Evolutionary conservation across 345 rosid species (phyloP).

Genomic region (Ceriops decandra): DNA sequence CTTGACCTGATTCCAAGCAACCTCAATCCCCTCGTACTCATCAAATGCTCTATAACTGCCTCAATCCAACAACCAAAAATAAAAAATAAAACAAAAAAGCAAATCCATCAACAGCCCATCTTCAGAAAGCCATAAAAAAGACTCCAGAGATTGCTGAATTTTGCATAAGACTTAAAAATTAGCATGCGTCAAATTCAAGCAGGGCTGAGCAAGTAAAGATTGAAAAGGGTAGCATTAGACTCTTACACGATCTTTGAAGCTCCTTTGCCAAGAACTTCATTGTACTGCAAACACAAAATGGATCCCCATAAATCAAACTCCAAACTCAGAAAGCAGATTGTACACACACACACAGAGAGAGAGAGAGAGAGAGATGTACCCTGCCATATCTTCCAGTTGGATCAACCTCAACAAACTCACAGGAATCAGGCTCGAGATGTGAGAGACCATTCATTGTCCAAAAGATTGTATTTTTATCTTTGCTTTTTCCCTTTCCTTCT

Average conservation of each 20-base stretch:
- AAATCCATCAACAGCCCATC: conserved; percentile 27
- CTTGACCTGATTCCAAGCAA: conserved; percentile 99
- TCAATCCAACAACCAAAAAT: conserved; percentile 9
- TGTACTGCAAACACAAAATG: conserved; percentile 48
- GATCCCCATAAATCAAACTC: conserved; percentile 11
- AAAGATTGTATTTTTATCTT: not conserved
- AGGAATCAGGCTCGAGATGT: conserved; percentile 42
- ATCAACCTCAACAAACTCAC: conserved; percentile 93
- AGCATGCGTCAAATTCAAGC: conserved; percentile 9
- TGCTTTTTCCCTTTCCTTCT: conserved; percentile 1
- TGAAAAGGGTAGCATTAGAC: conserved; percentile 23
- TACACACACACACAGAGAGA: conserved; percentile 1
- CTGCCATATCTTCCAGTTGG: conserved; percentile 98
- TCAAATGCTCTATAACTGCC: conserved; percentile 91
- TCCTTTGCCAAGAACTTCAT: conserved; percentile 92
- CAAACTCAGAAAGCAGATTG: not conserved
- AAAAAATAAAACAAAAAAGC: not conserved
- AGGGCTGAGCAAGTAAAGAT: not conserved
- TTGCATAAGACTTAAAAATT: conserved; percentile 5
- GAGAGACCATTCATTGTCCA: conserved; percentile 60
- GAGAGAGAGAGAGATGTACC: conserved; percentile 34
- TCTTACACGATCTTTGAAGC: conserved; percentile 96
- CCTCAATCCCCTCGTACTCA: conserved; percentile 95
- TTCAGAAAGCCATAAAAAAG: conserved; percentile 12
- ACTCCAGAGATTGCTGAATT: conserved; percentile 15